Evolutionary conservation across 2,329 filamentous ascomycete species (phyloP).

Genomic region (Chaetothyriales sp.): DNA sequence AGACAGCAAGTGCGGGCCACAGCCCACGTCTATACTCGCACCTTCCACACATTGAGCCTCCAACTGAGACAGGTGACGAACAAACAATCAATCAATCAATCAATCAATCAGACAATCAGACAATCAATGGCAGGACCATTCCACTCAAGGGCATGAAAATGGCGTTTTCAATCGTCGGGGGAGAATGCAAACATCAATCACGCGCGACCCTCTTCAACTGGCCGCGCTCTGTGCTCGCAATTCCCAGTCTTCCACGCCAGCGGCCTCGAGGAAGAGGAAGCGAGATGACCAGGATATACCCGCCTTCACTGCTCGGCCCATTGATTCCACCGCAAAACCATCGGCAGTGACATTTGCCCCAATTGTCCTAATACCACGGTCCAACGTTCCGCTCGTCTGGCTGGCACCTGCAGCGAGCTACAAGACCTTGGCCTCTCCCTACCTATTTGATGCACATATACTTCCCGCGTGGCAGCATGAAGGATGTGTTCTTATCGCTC

Average conservation of each 20-base stretch:
- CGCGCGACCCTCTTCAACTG: neutral
- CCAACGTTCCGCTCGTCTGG: constrained; percentile 15
- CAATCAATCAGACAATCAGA: no score
- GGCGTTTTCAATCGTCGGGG: neutral
- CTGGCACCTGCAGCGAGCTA: constrained; percentile 4
- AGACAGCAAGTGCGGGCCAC: neutral
- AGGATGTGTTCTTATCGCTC: constrained; percentile 11
- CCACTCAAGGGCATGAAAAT: neutral
- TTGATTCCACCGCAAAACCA: neutral
- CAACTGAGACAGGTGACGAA: neutral
- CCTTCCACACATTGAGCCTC: neutral
- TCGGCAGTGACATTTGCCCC: constrained; percentile 5
- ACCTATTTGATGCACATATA: constrained; percentile 11
- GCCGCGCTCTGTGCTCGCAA: neutral
- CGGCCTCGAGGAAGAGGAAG: constrained; percentile 1
- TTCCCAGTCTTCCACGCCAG: neutral
- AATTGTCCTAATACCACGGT: constrained; percentile 13
- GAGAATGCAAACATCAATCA: neutral
- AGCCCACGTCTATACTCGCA: neutral
- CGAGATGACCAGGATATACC: neutral
- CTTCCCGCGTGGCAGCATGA: constrained; percentile 11
- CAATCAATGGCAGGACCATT: neutral
- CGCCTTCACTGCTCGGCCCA: neutral
- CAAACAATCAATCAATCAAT: no score
- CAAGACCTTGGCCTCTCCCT: neutral